Conservation (phyloP, 768 basidiomycete species). For the Leccinum fibrillosum region DNA sequence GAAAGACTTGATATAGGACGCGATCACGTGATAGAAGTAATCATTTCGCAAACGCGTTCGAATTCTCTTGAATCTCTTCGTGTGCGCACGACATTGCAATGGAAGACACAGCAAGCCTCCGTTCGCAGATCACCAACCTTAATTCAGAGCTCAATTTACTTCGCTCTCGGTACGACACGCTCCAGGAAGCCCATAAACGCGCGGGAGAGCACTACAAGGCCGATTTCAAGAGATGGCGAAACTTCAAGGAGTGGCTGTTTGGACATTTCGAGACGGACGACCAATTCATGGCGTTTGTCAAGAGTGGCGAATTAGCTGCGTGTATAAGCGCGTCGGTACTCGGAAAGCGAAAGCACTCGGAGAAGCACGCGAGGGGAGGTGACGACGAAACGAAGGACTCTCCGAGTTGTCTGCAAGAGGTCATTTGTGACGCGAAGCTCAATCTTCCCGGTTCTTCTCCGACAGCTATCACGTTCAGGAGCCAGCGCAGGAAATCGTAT, state of each 20-base stretch:
- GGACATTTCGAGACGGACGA: slow-evolving; percentile 31
- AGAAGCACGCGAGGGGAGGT: slow-evolving; percentile 10
- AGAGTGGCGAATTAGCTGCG: slow-evolving; percentile 28
- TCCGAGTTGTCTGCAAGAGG: slow-evolving; percentile 1
- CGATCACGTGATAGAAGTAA: slow-evolving; percentile 22
- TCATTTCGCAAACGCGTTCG: neutral
- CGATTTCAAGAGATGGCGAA: slow-evolving; percentile 54
- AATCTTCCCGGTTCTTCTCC: slow-evolving; percentile 1
- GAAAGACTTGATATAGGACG: neutral
- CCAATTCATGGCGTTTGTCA: slow-evolving; percentile 26
- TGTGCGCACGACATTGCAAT: neutral
- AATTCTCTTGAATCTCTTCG: neutral
- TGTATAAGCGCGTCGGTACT: slow-evolving; percentile 19
- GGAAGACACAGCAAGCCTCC: slow-evolving; percentile 6
- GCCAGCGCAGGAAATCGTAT: slow-evolving; percentile 17
- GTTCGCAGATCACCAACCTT: slow-evolving; percentile 18
- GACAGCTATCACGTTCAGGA: neutral
- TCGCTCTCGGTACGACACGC: slow-evolving; percentile 41
- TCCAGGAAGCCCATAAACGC: slow-evolving; percentile 42
- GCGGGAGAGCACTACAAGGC: slow-evolving; percentile 45
- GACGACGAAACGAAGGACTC: slow-evolving; percentile 6
- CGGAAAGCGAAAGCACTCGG: slow-evolving; percentile 28
- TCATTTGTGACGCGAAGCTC: neutral
- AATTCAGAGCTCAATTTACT: slow-evolving; percentile 35
- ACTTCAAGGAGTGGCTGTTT: slow-evolving; percentile 43